These are phyloP conservation scores for Chiua virens DNA, from an alignment of 768 basidiomycete genomes.

Conservation along the genomic window DNA sequence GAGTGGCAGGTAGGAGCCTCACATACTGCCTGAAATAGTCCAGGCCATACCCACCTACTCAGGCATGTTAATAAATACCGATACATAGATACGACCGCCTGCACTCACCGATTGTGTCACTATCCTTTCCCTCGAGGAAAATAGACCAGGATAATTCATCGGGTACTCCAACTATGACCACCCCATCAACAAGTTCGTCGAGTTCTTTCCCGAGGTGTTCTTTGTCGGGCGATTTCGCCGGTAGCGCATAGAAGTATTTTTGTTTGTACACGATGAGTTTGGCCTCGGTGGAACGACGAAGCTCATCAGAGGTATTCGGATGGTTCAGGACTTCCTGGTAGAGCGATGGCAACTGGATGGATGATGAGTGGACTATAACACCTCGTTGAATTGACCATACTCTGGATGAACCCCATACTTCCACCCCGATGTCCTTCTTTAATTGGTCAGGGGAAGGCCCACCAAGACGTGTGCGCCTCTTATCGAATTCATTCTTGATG, in stretches of 20 bases:
- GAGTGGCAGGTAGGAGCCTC: conserved; percentile 59
- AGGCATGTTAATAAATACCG: conserved; percentile 1
- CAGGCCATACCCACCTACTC: conserved; percentile 61
- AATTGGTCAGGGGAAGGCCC: conserved; percentile 59
- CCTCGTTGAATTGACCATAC: conserved; percentile 35
- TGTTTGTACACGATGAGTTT: conserved; percentile 70
- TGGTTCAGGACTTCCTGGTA: conserved; percentile 85
- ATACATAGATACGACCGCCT: background rate
- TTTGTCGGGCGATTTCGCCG: conserved; percentile 45
- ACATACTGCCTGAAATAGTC: conserved; percentile 59
- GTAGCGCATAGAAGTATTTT: conserved; percentile 59
- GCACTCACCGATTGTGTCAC: conserved; percentile 59
- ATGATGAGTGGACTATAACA: conserved; percentile 9
- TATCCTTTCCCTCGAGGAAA: conserved; percentile 73
- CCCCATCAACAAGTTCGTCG: conserved; percentile 70
- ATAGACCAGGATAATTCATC: conserved; percentile 84
- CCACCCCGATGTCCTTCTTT: conserved; percentile 62
- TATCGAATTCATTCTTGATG: conserved; percentile 69
- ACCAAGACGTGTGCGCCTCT: conserved; percentile 74
- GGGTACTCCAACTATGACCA: conserved; percentile 69
- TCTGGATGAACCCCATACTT: conserved; percentile 61
- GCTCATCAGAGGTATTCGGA: conserved; percentile 70
- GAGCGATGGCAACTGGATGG: conserved; percentile 60
- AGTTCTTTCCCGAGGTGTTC: conserved; percentile 55
- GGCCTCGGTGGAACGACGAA: conserved; percentile 75